A percentile compares a stretch with the other conserved stretches of the same genome.
Evolutionary conservation across 2,329 filamentous ascomycete genomes (phyloP).

Genomic region (Aureobasidium sp.): DNA sequence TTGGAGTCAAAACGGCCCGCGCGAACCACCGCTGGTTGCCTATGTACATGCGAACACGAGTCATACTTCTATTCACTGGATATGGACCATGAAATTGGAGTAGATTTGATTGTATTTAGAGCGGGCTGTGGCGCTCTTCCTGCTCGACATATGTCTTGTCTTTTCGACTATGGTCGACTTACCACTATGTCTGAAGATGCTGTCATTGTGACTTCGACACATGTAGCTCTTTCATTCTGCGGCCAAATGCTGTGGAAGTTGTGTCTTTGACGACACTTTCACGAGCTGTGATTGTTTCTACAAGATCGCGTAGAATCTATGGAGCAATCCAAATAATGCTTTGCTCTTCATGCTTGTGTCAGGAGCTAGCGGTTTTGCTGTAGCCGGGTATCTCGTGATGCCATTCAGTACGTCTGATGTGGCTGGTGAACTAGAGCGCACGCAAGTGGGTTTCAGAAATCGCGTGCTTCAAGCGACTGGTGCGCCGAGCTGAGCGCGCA

Average conservation of each 20-base stretch:
- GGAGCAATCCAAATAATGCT: background rate
- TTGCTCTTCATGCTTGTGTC: background rate
- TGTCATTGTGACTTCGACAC: background rate
- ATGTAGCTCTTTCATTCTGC: background rate
- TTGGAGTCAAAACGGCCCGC: constrained; percentile 15
- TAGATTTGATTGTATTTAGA: background rate
- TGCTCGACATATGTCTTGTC: background rate
- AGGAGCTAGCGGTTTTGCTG: background rate
- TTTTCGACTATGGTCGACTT: background rate
- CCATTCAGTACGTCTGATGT: background rate
- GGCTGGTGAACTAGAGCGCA: background rate
- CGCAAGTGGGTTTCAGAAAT: background rate
- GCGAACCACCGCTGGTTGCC: background rate
- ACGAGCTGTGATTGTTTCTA: background rate
- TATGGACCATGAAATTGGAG: background rate
- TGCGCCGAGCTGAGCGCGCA: constrained; percentile 56
- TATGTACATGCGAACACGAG: background rate
- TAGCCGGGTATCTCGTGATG: background rate
- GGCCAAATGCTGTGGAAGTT: background rate
- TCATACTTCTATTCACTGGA: background rate
- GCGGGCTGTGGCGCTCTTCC: background rate
- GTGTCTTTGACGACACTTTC: background rate
- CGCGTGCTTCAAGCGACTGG: constrained; percentile 14
- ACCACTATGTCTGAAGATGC: background rate
- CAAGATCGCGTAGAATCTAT: background rate